phyloP scores from a whole-genome alignment of 495 filamentous ascomycete genomes.

The Penicillium taxi region DNA sequence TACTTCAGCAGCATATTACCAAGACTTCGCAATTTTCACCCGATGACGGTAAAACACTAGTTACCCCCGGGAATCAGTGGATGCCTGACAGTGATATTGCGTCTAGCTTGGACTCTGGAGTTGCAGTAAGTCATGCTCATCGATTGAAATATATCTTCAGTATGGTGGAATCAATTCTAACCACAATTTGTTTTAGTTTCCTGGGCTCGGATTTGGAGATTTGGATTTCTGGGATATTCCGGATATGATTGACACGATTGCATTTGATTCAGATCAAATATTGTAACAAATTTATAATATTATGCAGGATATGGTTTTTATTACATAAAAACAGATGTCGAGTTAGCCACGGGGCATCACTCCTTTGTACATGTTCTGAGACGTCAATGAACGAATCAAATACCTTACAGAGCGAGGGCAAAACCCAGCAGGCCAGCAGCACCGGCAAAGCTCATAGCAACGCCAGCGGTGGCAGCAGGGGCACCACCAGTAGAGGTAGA shows the following conservation, averaged over 20 bases:
- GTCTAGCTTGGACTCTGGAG: conserved; percentile 10
- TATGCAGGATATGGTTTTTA: too few relatives aligned
- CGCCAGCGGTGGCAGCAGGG: conserved; percentile 11
- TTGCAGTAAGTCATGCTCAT: conserved; percentile 7
- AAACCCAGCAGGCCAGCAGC: conserved; percentile 18
- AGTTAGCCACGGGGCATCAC: not conserved
- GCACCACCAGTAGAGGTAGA: conserved; percentile 7
- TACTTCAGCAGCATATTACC: conserved; percentile 10
- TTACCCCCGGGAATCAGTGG: conserved; percentile 3
- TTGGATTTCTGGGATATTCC: conserved; percentile 16
- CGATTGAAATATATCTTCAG: not conserved
- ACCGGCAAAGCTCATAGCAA: conserved; percentile 18
- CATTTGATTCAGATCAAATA: conserved; percentile 4
- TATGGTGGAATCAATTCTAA: not conserved
- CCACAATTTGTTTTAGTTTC: conserved; percentile 7
- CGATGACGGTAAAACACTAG: not conserved
- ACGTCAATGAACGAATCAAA: not conserved
- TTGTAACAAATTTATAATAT: too few relatives aligned
- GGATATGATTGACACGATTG: conserved; percentile 2
- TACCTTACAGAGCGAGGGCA: conserved; percentile 16
- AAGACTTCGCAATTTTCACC: not conserved
- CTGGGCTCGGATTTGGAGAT: conserved; percentile 6
- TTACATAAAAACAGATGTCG: not conserved
- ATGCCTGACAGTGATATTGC: conserved; percentile 13
- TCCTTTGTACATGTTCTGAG: not conserved